phyloP scores from a whole-genome alignment of 2,329 filamentous ascomycete genomes.

The Colletotrichum musicola region DNA sequence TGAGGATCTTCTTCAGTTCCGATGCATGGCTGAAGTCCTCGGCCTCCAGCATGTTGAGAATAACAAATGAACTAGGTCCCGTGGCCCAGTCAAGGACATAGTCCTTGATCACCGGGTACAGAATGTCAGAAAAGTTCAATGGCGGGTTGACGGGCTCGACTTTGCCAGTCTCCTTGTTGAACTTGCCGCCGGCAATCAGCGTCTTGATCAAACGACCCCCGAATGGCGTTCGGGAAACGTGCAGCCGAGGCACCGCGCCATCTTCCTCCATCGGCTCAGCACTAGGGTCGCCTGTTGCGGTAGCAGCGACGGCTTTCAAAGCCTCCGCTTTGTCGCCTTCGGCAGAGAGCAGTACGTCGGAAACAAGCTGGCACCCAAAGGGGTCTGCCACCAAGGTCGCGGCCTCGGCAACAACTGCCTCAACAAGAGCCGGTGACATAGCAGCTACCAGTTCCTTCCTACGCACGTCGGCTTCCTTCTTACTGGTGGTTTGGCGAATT shows the following conservation, averaged over 20 bases:
- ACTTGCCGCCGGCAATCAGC: conserved; percentile 89
- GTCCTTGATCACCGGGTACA: conserved; percentile 86
- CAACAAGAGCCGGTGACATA: conserved; percentile 80
- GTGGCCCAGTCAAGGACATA: conserved; percentile 86
- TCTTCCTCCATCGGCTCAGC: conserved; percentile 56
- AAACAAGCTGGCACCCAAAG: conserved; percentile 89
- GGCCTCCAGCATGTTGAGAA: conserved; percentile 84
- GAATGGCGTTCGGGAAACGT: conserved; percentile 71
- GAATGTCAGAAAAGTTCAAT: conserved; percentile 81
- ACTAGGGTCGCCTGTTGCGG: conserved; percentile 69
- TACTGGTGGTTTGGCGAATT: conserved; percentile 86
- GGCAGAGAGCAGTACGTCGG: conserved; percentile 83
- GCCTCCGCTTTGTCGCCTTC: conserved; percentile 82
- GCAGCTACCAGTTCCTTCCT: conserved; percentile 81
- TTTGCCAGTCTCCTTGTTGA: conserved; percentile 79
- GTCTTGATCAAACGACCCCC: conserved; percentile 91
- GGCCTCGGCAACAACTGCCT: conserved; percentile 77
- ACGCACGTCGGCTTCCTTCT: conserved; percentile 86
- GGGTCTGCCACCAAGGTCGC: conserved; percentile 77
- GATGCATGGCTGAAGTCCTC: conserved; percentile 75
- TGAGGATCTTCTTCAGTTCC: conserved; percentile 77
- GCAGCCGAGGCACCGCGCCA: conserved; percentile 45
- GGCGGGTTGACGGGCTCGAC: conserved; percentile 80
- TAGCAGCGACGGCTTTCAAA: conserved; percentile 76
- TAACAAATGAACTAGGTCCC: conserved; percentile 86